phyloP scores from a whole-genome alignment of 805 yeast genomes.

The Spathaspora gorwiae region DNA sequence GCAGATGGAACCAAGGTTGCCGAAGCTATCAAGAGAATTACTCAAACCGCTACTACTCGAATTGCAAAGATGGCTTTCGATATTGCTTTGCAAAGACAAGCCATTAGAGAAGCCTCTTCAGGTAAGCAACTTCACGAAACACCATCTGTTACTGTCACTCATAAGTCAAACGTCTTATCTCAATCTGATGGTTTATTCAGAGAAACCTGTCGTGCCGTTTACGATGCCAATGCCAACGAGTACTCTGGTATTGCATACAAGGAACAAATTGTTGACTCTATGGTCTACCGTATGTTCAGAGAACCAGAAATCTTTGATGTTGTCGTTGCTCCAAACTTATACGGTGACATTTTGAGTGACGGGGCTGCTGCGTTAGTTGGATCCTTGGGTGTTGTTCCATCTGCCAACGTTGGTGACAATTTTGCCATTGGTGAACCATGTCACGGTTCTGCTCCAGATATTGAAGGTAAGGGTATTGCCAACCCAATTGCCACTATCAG shows the following conservation, averaged over 20 bases:
- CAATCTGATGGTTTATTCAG: conserved; percentile 94
- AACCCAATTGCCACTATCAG: conserved; percentile 98
- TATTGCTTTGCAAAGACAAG: conserved; percentile 87
- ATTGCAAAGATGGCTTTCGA: conserved; percentile 91
- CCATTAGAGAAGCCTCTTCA: conserved; percentile 54
- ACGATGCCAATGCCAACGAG: conserved; percentile 51
- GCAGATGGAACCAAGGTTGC: conserved; percentile 87
- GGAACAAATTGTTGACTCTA: conserved; percentile 97
- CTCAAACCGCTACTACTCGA: conserved; percentile 78
- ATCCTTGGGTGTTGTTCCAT: conserved; percentile 95
- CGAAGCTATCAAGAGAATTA: conserved; percentile 95
- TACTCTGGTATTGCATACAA: conserved; percentile 64
- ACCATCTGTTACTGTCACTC: conserved; percentile 85
- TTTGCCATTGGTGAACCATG: conserved; percentile 99
- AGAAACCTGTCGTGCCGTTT: conserved; percentile 68
- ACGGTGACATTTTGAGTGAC: conserved; percentile 94
- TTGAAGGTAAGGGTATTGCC: conserved; percentile 89
- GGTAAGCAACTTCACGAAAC: conserved; percentile 29
- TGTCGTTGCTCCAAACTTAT: conserved; percentile 96
- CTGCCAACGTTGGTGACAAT: conserved; percentile 94
- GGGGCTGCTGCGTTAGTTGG: conserved; percentile 99
- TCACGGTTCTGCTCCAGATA: conserved; percentile 99
- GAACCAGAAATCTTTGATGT: conserved; percentile 97
- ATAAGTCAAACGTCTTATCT: conserved; percentile 91
- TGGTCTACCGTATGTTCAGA: conserved; percentile 98